Conservation (phyloP, 202 grass and related monocot species). For the Setaria italica region DNA sequence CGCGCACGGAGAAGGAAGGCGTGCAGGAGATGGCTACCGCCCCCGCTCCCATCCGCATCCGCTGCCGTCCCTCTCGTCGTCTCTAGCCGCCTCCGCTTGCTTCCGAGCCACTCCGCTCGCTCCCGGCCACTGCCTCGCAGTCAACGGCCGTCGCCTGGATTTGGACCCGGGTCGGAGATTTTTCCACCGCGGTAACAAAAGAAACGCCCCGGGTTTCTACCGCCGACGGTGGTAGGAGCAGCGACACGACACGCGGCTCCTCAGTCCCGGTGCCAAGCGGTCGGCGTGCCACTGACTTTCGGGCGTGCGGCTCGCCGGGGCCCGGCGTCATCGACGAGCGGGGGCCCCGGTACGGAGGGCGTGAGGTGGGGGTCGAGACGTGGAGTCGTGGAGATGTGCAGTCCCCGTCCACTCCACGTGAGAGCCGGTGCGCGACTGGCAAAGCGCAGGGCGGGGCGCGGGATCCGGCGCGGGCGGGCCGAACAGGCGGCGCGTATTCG, state of each 20-base stretch:
- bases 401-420: conserved; percentile 41
- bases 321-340: conserved; percentile 25
- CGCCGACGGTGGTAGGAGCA: conserved; percentile 5
- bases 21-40: conserved; percentile 59
- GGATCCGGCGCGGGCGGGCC: conserved; percentile 10
- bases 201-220: background rate
- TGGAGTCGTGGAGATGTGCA: background rate
- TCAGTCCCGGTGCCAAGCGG: background rate
- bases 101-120: conserved; percentile 48
- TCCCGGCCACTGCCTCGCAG: conserved; percentile 52
- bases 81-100: conserved; percentile 39
- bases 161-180: conserved; percentile 55
- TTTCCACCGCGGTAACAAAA: conserved; percentile 4
- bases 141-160: conserved; percentile 67
- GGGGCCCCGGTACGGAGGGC: background rate
- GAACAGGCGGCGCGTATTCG: conserved; percentile 23
- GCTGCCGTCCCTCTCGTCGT: conserved; percentile 4
- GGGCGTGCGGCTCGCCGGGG: conserved; percentile 27
- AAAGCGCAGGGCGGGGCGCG: background rate
- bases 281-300: conserved; percentile 28
- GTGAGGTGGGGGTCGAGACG: background rate
- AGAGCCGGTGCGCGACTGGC: conserved; percentile 34
- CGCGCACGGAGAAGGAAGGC: conserved; percentile 43
- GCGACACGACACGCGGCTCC: conserved; percentile 25
- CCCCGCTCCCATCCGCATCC: conserved; percentile 7